Evolutionary conservation across 805 yeast genomes (phyloP), one percentile per base, ranked within the genome.

Genomic region (Cyberlindnera nakhonratchasimensis): DNA sequence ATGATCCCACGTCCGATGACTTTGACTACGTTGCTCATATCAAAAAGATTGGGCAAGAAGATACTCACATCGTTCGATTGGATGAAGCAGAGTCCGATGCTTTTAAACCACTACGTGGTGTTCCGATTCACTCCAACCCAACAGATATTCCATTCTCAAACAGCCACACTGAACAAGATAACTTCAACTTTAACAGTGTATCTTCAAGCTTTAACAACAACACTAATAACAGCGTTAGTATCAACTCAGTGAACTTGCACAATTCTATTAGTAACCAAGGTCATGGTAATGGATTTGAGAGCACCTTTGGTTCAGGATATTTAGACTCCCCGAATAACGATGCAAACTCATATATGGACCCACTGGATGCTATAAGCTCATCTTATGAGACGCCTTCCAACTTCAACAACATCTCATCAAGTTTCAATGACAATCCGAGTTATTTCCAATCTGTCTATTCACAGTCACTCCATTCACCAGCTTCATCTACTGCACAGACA

Each of bases 1-100:
- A 59, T 20, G 81, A 74, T 45, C 74, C 75, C 6, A 66, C 70
- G 4, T 66, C 73, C 16, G 80, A 71, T 28, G 81, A 78, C 36
- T 80, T 80, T 48, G 82, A 79, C 56, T 80, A 80, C 51, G 76
- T 78, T 12, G 82, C 83, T 7, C 85, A 80, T 51, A 79, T 80
- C 25, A 72, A 75, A 49, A 69, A 70, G 45, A 72, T 80, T 53
- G 79, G 80, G 17, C 71, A 69, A 51, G 69, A 66, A 21, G 69
- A 62, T 10, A 22, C 25, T 11, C 43, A 33, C 12, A 22, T 17
- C 10, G 17, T 29, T 18, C 20, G 20, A 17, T 10, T 23, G 4
- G 40, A 35, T 5, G 32, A 36, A 3, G 14, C 34, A 3, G 45
- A 40, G 18, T 19, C 34, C 5, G 37, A 47, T 8, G 26, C 34